A percentile compares a stretch with the other conserved stretches of the same genome.
These are phyloP conservation scores for Diversispora epigaea DNA, from an alignment of 192 early-diverging fungal genomes.

Conservation along the genomic window DNA sequence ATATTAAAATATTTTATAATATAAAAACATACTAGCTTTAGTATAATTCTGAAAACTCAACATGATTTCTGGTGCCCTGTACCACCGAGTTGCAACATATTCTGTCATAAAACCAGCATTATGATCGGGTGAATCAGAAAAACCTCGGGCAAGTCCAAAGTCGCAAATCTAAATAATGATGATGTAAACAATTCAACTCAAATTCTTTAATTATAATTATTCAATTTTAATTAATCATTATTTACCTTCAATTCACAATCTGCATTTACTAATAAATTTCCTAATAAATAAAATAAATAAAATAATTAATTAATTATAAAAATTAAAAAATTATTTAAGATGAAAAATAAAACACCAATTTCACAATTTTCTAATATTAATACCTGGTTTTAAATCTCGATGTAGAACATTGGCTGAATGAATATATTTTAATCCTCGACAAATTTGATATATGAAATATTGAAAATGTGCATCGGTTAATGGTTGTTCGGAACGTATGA, in stretches of 20 bases:
- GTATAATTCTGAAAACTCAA: constrained; percentile 96
- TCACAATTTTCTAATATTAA: neutral
- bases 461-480: constrained; percentile 96
- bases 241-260: constrained; percentile 95
- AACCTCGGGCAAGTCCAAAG: constrained; percentile 96
- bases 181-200: neutral
- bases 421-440: constrained; percentile 97
- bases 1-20: neutral
- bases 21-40: constrained; percentile 81
- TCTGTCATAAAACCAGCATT: constrained; percentile 98
- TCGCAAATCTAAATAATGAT: constrained; percentile 80
- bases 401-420: constrained; percentile 97
- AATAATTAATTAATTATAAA: neutral
- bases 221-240: neutral
- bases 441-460: constrained; percentile 98
- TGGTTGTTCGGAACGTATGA: constrained; percentile 90
- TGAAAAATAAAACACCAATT: neutral
- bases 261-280: constrained; percentile 94
- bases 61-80: constrained; percentile 98
- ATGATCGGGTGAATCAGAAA: constrained; percentile 74
- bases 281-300: too few species aligned
- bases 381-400: constrained; percentile 91
- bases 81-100: constrained; percentile 99
- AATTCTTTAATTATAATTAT: neutral
- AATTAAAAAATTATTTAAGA: constrained; percentile 3